These are phyloP conservation scores for Sordariomycetes sp. DNA, from an alignment of 2,329 filamentous ascomycete genomes.

Conservation along the genomic window DNA sequence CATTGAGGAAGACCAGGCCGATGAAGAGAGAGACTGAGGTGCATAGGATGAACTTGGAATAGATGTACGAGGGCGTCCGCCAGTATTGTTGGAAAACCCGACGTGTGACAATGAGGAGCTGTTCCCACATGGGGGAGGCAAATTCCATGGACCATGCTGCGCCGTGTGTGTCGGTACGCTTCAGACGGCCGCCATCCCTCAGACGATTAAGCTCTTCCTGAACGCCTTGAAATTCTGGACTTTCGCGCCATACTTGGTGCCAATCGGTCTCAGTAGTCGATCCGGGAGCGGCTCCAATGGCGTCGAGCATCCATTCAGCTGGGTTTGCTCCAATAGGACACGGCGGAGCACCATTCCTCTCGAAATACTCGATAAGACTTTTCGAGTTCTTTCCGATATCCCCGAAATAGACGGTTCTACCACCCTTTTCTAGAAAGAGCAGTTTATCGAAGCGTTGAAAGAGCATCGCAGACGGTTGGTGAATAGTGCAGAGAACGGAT, in stretches of 20 bases:
- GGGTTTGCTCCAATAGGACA: slow-evolving; percentile 46
- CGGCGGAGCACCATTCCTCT: slow-evolving; percentile 41
- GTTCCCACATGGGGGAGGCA: slow-evolving; percentile 15
- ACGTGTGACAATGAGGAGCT: slow-evolving; percentile 20
- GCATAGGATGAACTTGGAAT: slow-evolving; percentile 63
- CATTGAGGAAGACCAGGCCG: slow-evolving; percentile 67
- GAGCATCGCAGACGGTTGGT: slow-evolving; percentile 29
- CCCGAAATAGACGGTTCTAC: slow-evolving; percentile 46
- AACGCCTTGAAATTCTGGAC: slow-evolving; percentile 15
- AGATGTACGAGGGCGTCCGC: slow-evolving; percentile 81
- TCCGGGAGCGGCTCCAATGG: slow-evolving; percentile 29
- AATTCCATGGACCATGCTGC: slow-evolving; percentile 14
- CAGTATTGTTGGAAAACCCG: slow-evolving; percentile 71
- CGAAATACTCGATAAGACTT: slow-evolving; percentile 43
- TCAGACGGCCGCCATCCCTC: not conserved
- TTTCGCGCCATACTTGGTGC: slow-evolving; percentile 20
- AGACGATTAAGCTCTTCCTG: slow-evolving; percentile 8
- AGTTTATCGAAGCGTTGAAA: slow-evolving; percentile 38
- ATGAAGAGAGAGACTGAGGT: slow-evolving; percentile 58
- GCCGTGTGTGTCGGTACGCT: not conserved
- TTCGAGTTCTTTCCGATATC: slow-evolving; percentile 24
- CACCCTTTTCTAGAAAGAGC: slow-evolving; percentile 39
- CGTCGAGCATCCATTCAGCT: slow-evolving; percentile 52
- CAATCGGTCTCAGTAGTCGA: slow-evolving; percentile 27
- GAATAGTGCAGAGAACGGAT: slow-evolving; percentile 30